Conservation (phyloP, 352 stramenopile genomes). For the Phytophthora lateralis region DNA sequence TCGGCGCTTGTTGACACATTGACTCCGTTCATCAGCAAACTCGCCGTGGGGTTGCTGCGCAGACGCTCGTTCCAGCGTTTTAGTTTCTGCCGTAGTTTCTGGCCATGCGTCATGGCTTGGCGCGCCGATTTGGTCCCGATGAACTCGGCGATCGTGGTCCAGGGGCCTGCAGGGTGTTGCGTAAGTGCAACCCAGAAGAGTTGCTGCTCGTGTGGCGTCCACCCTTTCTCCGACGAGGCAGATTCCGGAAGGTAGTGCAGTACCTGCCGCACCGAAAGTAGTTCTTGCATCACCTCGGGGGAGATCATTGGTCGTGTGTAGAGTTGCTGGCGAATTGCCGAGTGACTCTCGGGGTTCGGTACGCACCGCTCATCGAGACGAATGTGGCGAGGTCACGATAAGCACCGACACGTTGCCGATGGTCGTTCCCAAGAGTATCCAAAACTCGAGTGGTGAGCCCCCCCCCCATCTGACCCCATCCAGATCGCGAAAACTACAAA, state of each 20-base stretch:
- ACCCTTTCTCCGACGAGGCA: conserved; percentile 34
- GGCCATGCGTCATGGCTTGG: conserved; percentile 54
- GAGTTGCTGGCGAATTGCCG: conserved; percentile 16
- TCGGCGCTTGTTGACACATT: conserved; percentile 10
- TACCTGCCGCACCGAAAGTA: conserved; percentile 32
- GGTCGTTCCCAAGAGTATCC: conserved; percentile 25
- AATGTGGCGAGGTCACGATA: conserved; percentile 1
- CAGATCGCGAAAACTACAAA: conserved; percentile 7
- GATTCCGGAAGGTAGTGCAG: conserved; percentile 34
- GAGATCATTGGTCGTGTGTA: conserved; percentile 28
- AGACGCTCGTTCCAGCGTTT: conserved; percentile 49
- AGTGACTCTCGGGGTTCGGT: conserved; percentile 18
- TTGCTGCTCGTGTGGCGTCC: conserved; percentile 41
- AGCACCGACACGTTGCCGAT: neutral
- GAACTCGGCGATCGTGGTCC: conserved; percentile 49
- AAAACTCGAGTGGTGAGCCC: conserved; percentile 9
- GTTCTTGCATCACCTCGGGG: conserved; percentile 38
- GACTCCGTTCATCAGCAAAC: conserved; percentile 27
- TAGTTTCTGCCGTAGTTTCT: conserved; percentile 61
- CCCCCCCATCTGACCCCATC: conserved; percentile 6
- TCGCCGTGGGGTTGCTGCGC: conserved; percentile 28
- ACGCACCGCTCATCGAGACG: neutral
- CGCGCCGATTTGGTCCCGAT: conserved; percentile 55
- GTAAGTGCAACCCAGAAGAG: conserved; percentile 52
- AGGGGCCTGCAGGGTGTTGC: conserved; percentile 47